Evolutionary conservation across 1,139 yeast genomes (phyloP), one percentile per base, ranked within the genome.

Genomic region (Meyerozyma carpophila): DNA sequence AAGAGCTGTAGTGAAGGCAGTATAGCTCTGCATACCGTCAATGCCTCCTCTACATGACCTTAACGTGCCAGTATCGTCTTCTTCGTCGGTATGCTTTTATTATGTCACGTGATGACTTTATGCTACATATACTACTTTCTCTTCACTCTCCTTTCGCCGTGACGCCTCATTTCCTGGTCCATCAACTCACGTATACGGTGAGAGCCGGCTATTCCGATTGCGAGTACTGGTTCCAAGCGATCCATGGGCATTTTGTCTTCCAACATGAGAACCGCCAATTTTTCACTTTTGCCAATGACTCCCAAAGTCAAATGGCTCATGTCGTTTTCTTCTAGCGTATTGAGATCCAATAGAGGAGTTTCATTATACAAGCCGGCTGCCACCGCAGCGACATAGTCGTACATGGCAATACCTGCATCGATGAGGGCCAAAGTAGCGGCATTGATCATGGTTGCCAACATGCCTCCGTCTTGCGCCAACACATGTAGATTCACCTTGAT

Each of bases 371-470:
- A 65, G 0, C 97, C 98, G 7, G 91, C 87, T 31, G 84, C 76
- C 31, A 89, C 76, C 3, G 95, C 82, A 42, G 90, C 78, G 11
- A 93, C 85, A 58, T 88, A 91, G 60, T 93, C 98, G 57, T 85
- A 85, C 88, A 93, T 84, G 14, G 97, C 87, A 38, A 93, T 83
- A 39, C 98, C 98, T 1, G 98, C 97, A 65, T 94, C 98, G 39
- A 93, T 81, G 41, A 93, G 70, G 0, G 96, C 98, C 52, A 93
- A 68, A 1, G 96, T 88, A 42, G 87, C 79, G n/a, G 97, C 89
- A 59, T 94, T 93, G 41, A 89, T 74, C 55, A 94, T 79, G 1
- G 87, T 76, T 0, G 96, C 80, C 51, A 93, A 66, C 41, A 91
- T 61, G 0, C 96, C 95, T 31, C 98, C 98, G 59, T 94, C 98